These are phyloP conservation scores for Aspergillus quadricinctus DNA, from an alignment of 2,329 filamentous ascomycete genomes.

Conservation along the genomic window DNA sequence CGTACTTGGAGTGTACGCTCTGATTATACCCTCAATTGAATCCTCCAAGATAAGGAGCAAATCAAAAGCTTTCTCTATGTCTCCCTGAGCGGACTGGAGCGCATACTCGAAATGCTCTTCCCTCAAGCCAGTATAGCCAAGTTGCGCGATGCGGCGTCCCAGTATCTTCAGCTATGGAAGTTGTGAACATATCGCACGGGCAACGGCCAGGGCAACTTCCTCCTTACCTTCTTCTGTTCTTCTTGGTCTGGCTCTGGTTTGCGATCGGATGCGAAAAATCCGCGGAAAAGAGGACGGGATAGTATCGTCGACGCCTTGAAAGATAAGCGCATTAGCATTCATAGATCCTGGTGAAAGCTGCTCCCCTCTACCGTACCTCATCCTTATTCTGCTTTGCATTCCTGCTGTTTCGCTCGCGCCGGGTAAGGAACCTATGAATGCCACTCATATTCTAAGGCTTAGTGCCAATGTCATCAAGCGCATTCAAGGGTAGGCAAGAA, in stretches of 20 bases:
- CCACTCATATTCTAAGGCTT: conserved; percentile 32
- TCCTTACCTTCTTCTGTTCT: conserved; percentile 32
- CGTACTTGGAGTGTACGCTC: conserved; percentile 66
- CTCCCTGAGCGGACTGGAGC: conserved; percentile 60
- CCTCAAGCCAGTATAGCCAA: conserved; percentile 54
- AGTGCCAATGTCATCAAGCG: background rate
- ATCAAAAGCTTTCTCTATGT: conserved; percentile 69
- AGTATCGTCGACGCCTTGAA: conserved; percentile 21
- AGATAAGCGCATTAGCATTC: conserved; percentile 8
- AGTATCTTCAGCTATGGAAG: conserved; percentile 48
- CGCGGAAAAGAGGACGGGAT: conserved; percentile 24
- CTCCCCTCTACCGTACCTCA: conserved; percentile 20
- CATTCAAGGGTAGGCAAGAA: background rate
- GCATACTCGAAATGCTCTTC: conserved; percentile 61
- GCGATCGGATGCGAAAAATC: conserved; percentile 29
- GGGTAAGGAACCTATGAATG: conserved; percentile 40
- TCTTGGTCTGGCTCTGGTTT: conserved; percentile 21
- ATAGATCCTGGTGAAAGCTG: background rate
- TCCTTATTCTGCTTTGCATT: conserved; percentile 29
- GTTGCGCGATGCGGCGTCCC: conserved; percentile 47
- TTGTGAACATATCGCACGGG: background rate
- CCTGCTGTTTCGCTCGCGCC: conserved; percentile 32
- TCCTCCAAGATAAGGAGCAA: conserved; percentile 75
- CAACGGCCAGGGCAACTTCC: too few relatives aligned
- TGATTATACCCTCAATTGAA: conserved; percentile 73